Evolutionary conservation across 805 yeast species (phyloP).

Genomic region (Metschnikowia drakensbergensis): DNA sequence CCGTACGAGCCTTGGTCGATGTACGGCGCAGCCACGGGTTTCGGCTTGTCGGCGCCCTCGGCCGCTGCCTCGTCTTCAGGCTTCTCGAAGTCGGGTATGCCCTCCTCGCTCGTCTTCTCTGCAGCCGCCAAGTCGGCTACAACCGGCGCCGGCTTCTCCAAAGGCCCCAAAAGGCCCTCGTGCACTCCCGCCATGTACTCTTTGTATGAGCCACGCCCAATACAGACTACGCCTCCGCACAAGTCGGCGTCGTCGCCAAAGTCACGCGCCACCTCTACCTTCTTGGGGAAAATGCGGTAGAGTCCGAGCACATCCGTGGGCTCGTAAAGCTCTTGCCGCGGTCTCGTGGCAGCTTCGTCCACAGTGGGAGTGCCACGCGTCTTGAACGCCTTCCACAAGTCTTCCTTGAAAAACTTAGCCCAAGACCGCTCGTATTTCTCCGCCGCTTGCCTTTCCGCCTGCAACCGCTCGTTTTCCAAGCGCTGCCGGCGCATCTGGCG

Average conservation of each 20-base stretch:
- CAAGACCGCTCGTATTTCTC: conserved; percentile 23
- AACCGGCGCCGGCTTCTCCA: conserved; percentile 44
- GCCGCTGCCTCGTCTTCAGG: conserved; percentile 20
- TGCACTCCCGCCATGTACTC: conserved; percentile 89
- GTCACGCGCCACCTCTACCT: conserved; percentile 38
- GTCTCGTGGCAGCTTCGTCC: background rate
- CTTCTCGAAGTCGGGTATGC: conserved; percentile 16
- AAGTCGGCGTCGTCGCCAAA: conserved; percentile 36
- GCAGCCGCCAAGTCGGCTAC: conserved; percentile 12
- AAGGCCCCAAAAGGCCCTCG: conserved; percentile 92
- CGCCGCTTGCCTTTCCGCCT: conserved; percentile 3
- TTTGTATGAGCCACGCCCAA: conserved; percentile 95
- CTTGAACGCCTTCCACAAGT: conserved; percentile 11
- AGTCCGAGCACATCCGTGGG: conserved; percentile 56
- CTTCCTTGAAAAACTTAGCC: conserved; percentile 25
- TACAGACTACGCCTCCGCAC: conserved; percentile 83
- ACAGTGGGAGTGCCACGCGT: background rate
- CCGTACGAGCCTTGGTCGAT: conserved; percentile 57
- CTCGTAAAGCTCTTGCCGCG: conserved; percentile 36
- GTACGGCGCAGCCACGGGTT: conserved; percentile 60
- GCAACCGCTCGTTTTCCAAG: conserved; percentile 10
- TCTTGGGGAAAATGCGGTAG: conserved; percentile 31
- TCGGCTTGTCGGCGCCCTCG: conserved; percentile 23
- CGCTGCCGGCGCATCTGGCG: conserved; percentile 57
- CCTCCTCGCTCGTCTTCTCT: conserved; percentile 14